phyloP scores from a whole-genome alignment of 2,329 filamentous ascomycete genomes.

The Aspergillus ibericus region DNA sequence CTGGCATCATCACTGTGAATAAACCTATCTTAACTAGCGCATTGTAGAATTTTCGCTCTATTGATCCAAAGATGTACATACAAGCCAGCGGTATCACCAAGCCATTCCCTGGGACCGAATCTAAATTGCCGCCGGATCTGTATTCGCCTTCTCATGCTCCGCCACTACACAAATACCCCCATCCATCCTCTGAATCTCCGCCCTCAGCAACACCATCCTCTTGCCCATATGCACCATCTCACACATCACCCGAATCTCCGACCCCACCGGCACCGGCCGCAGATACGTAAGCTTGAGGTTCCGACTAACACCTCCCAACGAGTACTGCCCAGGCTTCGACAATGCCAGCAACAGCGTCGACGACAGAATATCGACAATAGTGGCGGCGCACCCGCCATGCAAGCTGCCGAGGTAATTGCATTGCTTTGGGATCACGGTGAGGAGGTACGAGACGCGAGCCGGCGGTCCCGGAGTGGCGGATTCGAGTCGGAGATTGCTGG shows the following conservation, averaged over 20 bases:
- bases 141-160: constrained; percentile 66
- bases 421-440: constrained; percentile 75
- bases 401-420: constrained; percentile 91
- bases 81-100: too few relatives aligned
- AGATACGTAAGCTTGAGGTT: constrained; percentile 68
- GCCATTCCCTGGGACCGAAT: too few relatives aligned
- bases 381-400: constrained; percentile 75
- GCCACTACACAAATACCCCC: constrained; percentile 57
- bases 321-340: constrained; percentile 61
- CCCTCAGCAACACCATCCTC: constrained; percentile 55
- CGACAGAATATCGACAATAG: constrained; percentile 67
- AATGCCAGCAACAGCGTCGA: constrained; percentile 59
- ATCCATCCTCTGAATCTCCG: constrained; percentile 55
- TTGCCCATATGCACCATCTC: constrained; percentile 61
- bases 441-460: constrained; percentile 34
- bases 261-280: constrained; percentile 58
- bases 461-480: constrained; percentile 37
- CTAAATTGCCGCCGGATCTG: constrained; percentile 46
- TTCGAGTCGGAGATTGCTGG: constrained; percentile 38
- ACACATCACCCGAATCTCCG: constrained; percentile 55
- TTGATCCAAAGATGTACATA: too few relatives aligned
- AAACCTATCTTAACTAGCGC: neutral
- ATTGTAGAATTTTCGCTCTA: constrained; percentile 6
- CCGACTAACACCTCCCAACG: constrained; percentile 62
- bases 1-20: neutral